Conservation (phyloP, 176 grass and related monocot species). For the Aegilops speltoides region DNA sequence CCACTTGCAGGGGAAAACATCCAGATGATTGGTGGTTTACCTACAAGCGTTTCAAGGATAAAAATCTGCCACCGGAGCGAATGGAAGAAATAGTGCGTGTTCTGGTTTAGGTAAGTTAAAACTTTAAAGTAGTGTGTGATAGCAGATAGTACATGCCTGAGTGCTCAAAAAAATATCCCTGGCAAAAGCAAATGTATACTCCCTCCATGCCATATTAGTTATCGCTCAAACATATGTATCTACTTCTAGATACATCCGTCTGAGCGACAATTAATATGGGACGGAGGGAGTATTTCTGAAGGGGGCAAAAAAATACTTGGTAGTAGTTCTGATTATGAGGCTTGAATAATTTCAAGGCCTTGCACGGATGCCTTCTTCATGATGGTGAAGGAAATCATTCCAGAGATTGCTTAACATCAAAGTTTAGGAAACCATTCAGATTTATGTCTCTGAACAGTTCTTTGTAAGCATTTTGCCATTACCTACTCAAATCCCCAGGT, state of each 20-base stretch:
- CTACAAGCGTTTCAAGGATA: not conserved
- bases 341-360: no score
- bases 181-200: no score
- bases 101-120: not conserved
- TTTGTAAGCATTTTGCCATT: conserved; percentile 51
- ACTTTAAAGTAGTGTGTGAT: not conserved
- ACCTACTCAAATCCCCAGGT: conserved; percentile 60
- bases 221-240: not conserved
- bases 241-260: not conserved
- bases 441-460: conserved; percentile 61
- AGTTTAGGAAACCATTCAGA: conserved; percentile 58
- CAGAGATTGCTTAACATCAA: conserved; percentile 35
- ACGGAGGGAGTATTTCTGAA: no score
- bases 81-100: not conserved
- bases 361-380: no score
- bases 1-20: not conserved
- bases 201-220: not conserved
- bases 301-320: no score
- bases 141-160: no score
- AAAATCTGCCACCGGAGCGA: not conserved
- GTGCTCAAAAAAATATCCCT: no score
- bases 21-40: not conserved
- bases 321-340: no score
- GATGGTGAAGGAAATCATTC: no score
- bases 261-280: no score